phyloP scores from a whole-genome alignment of 2,329 filamentous ascomycete species.

The Cordyceps cicadae region DNA sequence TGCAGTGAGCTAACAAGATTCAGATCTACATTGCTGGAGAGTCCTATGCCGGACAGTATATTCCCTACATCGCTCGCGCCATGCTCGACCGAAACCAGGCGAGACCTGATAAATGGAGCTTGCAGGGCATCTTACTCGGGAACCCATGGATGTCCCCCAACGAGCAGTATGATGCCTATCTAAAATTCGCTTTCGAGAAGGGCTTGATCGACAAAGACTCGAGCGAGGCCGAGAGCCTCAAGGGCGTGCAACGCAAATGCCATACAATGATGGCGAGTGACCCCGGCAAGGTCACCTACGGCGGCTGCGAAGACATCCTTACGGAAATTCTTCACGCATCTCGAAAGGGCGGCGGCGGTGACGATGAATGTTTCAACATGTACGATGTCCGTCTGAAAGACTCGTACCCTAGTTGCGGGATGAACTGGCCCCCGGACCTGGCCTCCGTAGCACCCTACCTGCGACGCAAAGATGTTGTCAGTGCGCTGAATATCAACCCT shows the following conservation, averaged over 20 bases:
- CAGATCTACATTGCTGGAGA: constrained; percentile 93
- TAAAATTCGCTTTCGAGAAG: constrained; percentile 71
- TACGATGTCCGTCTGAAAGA: constrained; percentile 89
- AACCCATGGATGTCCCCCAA: constrained; percentile 94
- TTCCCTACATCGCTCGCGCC: constrained; percentile 89
- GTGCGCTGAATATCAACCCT: constrained; percentile 72
- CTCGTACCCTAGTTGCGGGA: constrained; percentile 74
- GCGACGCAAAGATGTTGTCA: constrained; percentile 66
- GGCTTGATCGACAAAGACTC: constrained; percentile 63
- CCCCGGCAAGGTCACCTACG: constrained; percentile 52
- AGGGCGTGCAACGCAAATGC: constrained; percentile 63
- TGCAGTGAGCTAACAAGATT: constrained; percentile 15
- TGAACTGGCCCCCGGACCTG: constrained; percentile 96
- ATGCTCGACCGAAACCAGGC: constrained; percentile 80
- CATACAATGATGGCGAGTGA: constrained; percentile 46
- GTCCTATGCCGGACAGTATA: constrained; percentile 94
- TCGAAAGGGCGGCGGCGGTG: constrained; percentile 38
- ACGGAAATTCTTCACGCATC: constrained; percentile 62
- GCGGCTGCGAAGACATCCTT: constrained; percentile 69
- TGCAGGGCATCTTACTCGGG: constrained; percentile 83
- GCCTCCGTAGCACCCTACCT: constrained; percentile 72
- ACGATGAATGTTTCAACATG: constrained; percentile 76
- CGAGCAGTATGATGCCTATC: constrained; percentile 84
- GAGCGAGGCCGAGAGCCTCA: constrained; percentile 54
- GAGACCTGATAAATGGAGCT: constrained; percentile 55